Evolutionary conservation across 2,329 filamentous ascomycete species (phyloP), one percentile per base, ranked within the genome.

Genomic region (Arthrobotrys musiformis): DNA sequence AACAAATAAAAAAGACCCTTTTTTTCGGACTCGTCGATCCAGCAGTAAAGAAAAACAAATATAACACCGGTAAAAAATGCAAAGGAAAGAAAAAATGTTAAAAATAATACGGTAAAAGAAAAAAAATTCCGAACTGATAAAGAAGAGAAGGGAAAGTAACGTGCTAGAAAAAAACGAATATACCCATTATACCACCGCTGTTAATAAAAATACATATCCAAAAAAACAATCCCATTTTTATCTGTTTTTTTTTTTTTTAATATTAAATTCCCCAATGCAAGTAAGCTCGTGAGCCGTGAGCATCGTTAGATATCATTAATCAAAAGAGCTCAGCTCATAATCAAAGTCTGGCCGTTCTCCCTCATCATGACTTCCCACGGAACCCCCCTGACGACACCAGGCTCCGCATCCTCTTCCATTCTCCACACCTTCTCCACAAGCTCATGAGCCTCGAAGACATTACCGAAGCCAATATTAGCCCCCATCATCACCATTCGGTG

Each of bases 281-380:
- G 17, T 58, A 40, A 58, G 52, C 52, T 58, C 52, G 17, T 58
- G 28, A 60, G 63, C 46, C 70, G 63, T 75, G 64, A 75, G 56
- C 63, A 60, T 76, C 72, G 64, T n/a, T 76, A 52, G 24, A 46
- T 19, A 58, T 75, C 54, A 61, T 61, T 66, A 67, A 42, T n/a
- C n/a, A n/a, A 72, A 40, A 52, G 70, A 74, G 62, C 76, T 78
- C 58, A 79, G 66, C 70, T 77, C 77, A 79, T 79, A 61, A 79
- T 79, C 64, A 79, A 69, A 8, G 72, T 72, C 48, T 72, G 74
- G 22, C 75, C 78, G 46, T 70, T 79, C 46, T 74, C 75, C 24
- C 56, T 63, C 76, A 70, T 70, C 54, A 79, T 78, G 46, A 68
- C 17, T 26, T 75, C 61, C 63, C 69, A 75, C 13, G 64, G 70